phyloP scores from a whole-genome alignment of 2,329 filamentous ascomycete species.

The Fulvia fulva region DNA sequence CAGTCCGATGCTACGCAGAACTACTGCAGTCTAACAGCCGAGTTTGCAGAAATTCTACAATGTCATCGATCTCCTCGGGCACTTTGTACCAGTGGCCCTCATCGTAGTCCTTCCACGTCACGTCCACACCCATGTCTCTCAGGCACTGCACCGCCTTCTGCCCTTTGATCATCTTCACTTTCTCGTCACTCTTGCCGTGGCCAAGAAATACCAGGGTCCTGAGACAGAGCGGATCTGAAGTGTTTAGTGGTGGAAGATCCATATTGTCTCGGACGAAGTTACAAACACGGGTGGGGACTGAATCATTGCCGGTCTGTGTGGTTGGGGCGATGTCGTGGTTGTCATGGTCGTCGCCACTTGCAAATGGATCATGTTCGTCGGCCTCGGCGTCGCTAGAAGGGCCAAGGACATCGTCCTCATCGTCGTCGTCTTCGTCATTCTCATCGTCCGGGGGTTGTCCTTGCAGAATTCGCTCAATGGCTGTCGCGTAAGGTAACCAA shows the following conservation, averaged over 20 bases:
- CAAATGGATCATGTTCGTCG: too few relatives aligned
- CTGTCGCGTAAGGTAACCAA: conserved; percentile 10
- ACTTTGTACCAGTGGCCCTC: conserved; percentile 10
- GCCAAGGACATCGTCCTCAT: too few relatives aligned
- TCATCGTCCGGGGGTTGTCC: background rate
- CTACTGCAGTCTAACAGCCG: too few relatives aligned
- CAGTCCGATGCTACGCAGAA: too few relatives aligned
- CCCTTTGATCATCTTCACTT: conserved; percentile 3
- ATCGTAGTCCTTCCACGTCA: conserved; percentile 6
- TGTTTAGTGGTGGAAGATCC: conserved; percentile 1
- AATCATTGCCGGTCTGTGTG: too few relatives aligned
- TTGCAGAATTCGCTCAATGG: conserved; percentile 4
- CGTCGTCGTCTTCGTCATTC: too few relatives aligned
- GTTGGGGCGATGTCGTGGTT: too few relatives aligned
- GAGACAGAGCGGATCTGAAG: background rate
- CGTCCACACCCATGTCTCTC: background rate
- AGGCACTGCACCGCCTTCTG: background rate
- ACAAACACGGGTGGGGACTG: background rate
- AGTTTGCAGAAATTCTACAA: conserved; percentile 1
- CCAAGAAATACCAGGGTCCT: conserved; percentile 2
- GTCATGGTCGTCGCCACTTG: too few relatives aligned
- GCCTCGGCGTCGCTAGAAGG: too few relatives aligned
- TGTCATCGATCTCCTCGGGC: conserved; percentile 4
- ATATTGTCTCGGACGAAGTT: conserved; percentile 7
- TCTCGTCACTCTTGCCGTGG: conserved; percentile 2